Conservation (phyloP, 2,329 filamentous ascomycete genomes). For the Knufia petricola region DNA sequence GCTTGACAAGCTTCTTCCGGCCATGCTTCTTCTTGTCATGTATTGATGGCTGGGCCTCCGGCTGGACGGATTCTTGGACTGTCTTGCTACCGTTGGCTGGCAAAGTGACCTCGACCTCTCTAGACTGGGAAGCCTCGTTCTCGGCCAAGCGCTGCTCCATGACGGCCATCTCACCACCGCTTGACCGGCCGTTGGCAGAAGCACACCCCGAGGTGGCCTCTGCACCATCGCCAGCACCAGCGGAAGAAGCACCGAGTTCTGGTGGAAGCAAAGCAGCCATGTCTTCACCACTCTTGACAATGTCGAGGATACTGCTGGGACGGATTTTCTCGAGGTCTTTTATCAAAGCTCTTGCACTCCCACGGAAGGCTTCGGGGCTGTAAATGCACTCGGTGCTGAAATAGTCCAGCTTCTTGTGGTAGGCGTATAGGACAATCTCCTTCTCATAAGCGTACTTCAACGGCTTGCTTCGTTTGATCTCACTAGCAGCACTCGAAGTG, state of each 20-base stretch:
- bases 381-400: constrained; percentile 99
- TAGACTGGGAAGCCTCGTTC: constrained; percentile 48
- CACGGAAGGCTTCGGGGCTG: constrained; percentile 90
- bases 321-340: constrained; percentile 91
- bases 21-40: constrained; percentile 22
- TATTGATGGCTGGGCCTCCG: constrained; percentile 16
- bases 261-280: constrained; percentile 80
- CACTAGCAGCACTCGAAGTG: constrained; percentile 65
- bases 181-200: constrained; percentile 54
- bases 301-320: constrained; percentile 87
- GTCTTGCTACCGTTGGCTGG: constrained; percentile 11
- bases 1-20: constrained; percentile 42
- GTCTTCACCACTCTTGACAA: constrained; percentile 89
- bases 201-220: constrained; percentile 61
- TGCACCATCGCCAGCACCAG: constrained; percentile 26
- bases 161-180: constrained; percentile 67
- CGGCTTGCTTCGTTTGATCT: constrained; percentile 91
- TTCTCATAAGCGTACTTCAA: constrained; percentile 98
- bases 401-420: constrained; percentile 94
- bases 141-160: constrained; percentile 66
- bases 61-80: constrained; percentile 21
- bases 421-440: constrained; percentile 94
- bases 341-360: constrained; percentile 81
- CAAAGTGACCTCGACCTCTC: constrained; percentile 58
- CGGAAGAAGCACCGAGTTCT: constrained; percentile 36